Conservation (phyloP, 1,139 yeast species). For the Diutina sp. region DNA sequence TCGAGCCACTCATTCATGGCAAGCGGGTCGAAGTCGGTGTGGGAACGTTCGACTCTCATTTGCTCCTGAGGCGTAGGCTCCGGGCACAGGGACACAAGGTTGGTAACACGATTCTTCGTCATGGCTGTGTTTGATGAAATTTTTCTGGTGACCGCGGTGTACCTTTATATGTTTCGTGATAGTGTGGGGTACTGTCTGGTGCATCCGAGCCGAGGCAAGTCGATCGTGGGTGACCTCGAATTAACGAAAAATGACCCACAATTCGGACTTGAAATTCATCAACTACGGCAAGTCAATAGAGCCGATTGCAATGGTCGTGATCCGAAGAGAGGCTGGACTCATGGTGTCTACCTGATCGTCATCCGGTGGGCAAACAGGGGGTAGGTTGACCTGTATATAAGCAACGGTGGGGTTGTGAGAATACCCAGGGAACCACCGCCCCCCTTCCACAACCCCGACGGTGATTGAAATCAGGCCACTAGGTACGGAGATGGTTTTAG, state of each 20-base stretch:
- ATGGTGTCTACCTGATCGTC: background rate
- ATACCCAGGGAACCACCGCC: background rate
- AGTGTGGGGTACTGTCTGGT: slow-evolving; percentile 4
- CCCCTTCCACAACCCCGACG: background rate
- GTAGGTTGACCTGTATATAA: background rate
- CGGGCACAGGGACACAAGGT: slow-evolving; percentile 1
- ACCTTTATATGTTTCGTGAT: slow-evolving; percentile 1
- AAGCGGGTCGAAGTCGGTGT: slow-evolving; percentile 29
- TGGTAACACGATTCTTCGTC: background rate
- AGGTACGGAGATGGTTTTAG: background rate
- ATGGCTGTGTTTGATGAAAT: background rate
- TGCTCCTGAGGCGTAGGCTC: slow-evolving; percentile 13
- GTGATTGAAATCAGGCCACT: background rate
- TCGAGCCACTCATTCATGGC: slow-evolving; percentile 31
- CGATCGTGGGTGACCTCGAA: background rate
- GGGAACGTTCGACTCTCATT: slow-evolving; percentile 34
- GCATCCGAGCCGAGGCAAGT: background rate
- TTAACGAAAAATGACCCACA: background rate
- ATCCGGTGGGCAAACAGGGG: background rate
- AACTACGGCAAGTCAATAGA: too few relatives aligned
- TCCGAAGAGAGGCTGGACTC: background rate
- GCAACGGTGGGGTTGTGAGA: background rate
- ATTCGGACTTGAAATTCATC: background rate
- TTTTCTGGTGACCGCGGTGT: background rate
- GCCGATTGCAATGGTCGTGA: background rate